Percentiles rank a stretch among this genome's conserved stretches.
Evolutionary conservation across 2,329 filamentous ascomycete genomes (phyloP).

Genomic region (Corynespora cassiicola): DNA sequence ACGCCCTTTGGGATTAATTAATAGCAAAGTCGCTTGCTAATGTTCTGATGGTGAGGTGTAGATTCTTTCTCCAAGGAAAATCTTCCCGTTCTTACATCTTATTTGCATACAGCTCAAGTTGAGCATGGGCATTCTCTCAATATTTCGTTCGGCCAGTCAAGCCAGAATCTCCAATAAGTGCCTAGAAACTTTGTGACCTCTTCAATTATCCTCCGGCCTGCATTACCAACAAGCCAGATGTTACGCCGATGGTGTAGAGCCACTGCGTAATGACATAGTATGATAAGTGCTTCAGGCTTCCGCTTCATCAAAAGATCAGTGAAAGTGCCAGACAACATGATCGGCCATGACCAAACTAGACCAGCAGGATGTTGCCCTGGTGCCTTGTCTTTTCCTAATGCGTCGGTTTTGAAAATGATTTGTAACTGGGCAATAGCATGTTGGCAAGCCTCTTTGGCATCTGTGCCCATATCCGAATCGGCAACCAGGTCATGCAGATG

Average conservation of each 20-base stretch:
- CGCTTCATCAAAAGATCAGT: slow-evolving; percentile 22
- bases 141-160: slow-evolving; percentile 27
- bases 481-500: slow-evolving; percentile 16
- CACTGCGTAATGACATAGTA: slow-evolving; percentile 27
- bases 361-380: slow-evolving; percentile 6
- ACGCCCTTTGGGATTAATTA: too few relatives aligned
- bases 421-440: slow-evolving; percentile 17
- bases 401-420: too few relatives aligned
- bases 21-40: too few relatives aligned
- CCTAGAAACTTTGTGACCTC: slow-evolving; percentile 19
- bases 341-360: slow-evolving; percentile 25
- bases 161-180: slow-evolving; percentile 24
- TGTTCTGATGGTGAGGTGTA: too few relatives aligned
- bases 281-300: slow-evolving; percentile 26
- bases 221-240: slow-evolving; percentile 22
- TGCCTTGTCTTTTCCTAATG: too few relatives aligned
- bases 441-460: slow-evolving; percentile 13
- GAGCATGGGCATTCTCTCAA: too few relatives aligned
- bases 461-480: slow-evolving; percentile 7
- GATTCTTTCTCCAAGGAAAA: too few relatives aligned
- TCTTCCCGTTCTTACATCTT: too few relatives aligned
- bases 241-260: slow-evolving; percentile 20
- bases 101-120: too few relatives aligned
- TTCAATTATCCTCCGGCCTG: slow-evolving; percentile 22
- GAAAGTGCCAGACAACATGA: slow-evolving; percentile 21